A percentile compares a stretch with the other conserved stretches of the same genome.
Conservation (phyloP, 2,329 filamentous ascomycete genomes). For the Cryphonectria naterciae region DNA sequence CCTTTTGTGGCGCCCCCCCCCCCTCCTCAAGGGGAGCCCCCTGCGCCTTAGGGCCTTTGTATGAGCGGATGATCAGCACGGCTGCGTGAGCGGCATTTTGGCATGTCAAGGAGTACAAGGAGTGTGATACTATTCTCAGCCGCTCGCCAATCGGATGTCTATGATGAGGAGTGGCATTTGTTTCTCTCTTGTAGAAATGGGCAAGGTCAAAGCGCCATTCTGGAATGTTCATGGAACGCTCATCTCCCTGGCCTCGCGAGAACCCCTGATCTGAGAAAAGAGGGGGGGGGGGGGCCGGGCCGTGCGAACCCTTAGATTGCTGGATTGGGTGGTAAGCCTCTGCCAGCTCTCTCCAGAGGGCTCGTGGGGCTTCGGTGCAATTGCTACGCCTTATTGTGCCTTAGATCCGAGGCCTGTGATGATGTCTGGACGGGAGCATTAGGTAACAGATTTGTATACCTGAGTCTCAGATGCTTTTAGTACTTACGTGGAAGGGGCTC, state of each 20-base stretch:
- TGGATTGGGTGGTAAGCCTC: background rate
- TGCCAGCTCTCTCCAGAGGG: background rate
- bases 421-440: background rate
- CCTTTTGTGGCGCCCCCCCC: conserved; percentile 2
- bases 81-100: conserved; percentile 1
- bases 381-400: background rate
- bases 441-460: background rate
- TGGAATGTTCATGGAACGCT: background rate
- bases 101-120: background rate
- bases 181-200: background rate
- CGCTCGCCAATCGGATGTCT: background rate
- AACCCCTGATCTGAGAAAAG: background rate
- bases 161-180: background rate
- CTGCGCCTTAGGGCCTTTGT: background rate
- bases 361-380: background rate
- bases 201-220: background rate
- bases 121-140: background rate
- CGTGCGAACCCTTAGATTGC: background rate
- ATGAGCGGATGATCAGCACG: conserved; percentile 1
- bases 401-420: background rate
- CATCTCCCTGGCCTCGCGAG: background rate
- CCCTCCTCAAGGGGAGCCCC: background rate
- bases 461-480: background rate
- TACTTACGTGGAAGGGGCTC: conserved; percentile 6
- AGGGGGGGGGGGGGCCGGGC: background rate